Base-by-base conservation (phyloP, 768 basidiomycete species). In the Auricularia sp. region DNA sequence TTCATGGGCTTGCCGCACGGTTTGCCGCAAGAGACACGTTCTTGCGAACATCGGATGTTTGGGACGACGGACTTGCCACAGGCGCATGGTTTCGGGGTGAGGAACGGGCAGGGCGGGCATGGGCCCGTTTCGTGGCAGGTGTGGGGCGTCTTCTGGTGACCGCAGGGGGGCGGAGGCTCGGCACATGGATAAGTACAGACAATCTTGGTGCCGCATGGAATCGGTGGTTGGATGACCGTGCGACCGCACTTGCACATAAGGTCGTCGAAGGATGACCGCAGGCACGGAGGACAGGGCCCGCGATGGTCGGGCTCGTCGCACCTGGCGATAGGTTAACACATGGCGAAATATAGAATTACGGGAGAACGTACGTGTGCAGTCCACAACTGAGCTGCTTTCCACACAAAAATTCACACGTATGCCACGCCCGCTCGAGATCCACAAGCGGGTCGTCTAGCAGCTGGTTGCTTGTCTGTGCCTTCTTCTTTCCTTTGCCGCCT, bases 211-310 rank as follows among this genome's bases (percentile, higher is more conserved):
- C 91, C 93, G 68, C 96, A 98, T 0, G 88, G 83, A 43, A 97
- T 86, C 0, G 95, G 95, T 0, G 95, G 95, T 39, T 93, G 88
- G 23, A 94, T 76, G 16, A 91, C 81, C 2, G 93, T 98, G n/a
- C 85, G 81, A 0, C 89, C 90, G 72, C 96, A 98, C 60, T 82
- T 75, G 72, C 96, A 98, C 10, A 88, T 74, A 63, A 94, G 76
- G 84, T 99, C 97, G 51, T 98, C 94, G 69, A 95, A 99, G 1
- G 88, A 87, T 56, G 93, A 93, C 72, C 87, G 82, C 61, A 96
- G 77, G 74, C 97, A 99, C 23, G 87, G 81, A 0, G 83, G 86
- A 72, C 97, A 99, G 0, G 81, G 75, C 0, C 93, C 92, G 65
- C 79, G 83, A 73, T 99, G 96, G 72, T 98, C 96, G 47, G 79